Base-by-base conservation (phyloP, 495 filamentous ascomycete genomes). In the Neurospora cerealis region DNA sequence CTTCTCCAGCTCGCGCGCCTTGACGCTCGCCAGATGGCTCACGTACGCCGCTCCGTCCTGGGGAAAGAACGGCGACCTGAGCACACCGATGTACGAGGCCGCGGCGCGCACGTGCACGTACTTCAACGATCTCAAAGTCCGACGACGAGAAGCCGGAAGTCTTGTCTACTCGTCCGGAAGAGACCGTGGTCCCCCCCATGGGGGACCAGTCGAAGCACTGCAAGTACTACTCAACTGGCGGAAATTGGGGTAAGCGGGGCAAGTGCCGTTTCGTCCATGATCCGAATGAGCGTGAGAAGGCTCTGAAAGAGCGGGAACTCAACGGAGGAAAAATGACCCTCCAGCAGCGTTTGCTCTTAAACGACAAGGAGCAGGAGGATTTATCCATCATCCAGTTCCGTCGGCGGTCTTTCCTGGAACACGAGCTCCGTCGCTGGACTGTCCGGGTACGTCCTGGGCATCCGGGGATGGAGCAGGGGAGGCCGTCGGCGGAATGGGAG, bases 201-300 rank as follows among this genome's bases (percentile, higher is more conserved):
- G 80, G 81, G 62, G 83, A 87, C 74, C 83, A 86, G 66, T 80
- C 83, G 62, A 85, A 87, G 76, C 87, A 88, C 72, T 89, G 87
- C 84, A 89, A 89, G 76, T 89, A 89, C 75, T 89, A 84, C 70
- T 88, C 87, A 6, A 88, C 87, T 38, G 87, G 87, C 69, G 87
- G 87, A n/a, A 88, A 81, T 28, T 89, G 87, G 74, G 87, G 87
- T 32, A 89, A 89, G 85, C 87, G 87, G 85, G 86, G 86, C 85
- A 89, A 89, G 86, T 89, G 87, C 83, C 87, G 87, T 79, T 89
- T 89, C 78, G 86, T 88, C 69, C 87, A 89, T 76, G 87, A 89
- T 74, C 80, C 83, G 5, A 81, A 82, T 21, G 84, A 87, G 71
- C 83, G 87, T 28, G 86, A 86, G 73, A 85, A 85, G 41, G 41